These are phyloP conservation scores for Lotmaria passim DNA, from an alignment of 208 protist genomes.

Conservation along the genomic window DNA sequence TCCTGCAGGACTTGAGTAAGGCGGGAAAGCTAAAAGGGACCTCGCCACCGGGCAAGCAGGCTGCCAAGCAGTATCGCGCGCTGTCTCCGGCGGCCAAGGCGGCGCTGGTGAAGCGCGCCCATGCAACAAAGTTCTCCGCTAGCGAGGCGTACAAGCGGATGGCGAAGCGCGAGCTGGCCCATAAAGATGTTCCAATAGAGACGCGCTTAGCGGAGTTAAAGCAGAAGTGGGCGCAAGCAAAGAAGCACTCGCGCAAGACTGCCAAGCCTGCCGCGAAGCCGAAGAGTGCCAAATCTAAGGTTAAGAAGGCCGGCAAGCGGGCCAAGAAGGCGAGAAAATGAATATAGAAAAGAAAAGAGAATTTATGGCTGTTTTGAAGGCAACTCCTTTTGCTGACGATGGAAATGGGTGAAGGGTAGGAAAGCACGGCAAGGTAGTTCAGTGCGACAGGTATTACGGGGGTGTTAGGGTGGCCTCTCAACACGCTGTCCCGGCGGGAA, in stretches of 20 bases:
- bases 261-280: background rate
- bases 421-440: too few relatives aligned
- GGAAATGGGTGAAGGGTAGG: too few relatives aligned
- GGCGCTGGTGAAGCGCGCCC: slow-evolving; percentile 46
- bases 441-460: too few relatives aligned
- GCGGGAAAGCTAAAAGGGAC: slow-evolving; percentile 36
- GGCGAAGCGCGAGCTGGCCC: slow-evolving; percentile 49
- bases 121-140: slow-evolving; percentile 37
- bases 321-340: slow-evolving; percentile 28
- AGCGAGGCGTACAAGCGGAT: slow-evolving; percentile 63
- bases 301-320: slow-evolving; percentile 27
- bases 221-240: slow-evolving; percentile 27
- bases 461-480: too few relatives aligned
- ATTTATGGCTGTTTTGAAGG: background rate
- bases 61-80: slow-evolving; percentile 46
- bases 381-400: background rate
- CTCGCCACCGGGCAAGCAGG: slow-evolving; percentile 6
- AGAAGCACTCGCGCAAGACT: slow-evolving; percentile 23
- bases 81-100: slow-evolving; percentile 42
- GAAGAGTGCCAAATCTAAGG: slow-evolving; percentile 35
- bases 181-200: slow-evolving; percentile 25
- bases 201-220: slow-evolving; percentile 6
- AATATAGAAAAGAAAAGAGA: background rate
- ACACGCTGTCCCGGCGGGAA: too few relatives aligned
- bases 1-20: slow-evolving; percentile 50